Base-by-base conservation (phyloP, 441 rosid species). In the Mallotus japonicus region DNA sequence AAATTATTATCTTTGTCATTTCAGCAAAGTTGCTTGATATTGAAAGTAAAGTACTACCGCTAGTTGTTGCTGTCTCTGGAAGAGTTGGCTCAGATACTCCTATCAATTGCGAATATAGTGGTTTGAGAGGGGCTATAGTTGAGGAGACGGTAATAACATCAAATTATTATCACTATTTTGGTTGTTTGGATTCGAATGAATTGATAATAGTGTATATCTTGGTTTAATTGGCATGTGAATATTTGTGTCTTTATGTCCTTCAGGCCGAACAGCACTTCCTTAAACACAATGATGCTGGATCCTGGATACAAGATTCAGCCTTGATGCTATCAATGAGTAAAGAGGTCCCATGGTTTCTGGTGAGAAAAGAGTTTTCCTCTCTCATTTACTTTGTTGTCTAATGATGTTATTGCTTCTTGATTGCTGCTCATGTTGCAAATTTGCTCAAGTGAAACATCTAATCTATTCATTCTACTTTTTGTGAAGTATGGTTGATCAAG, bases 291-390 rank as follows among this genome's bases (percentile, higher is more conserved):
- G 99, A 92, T 84, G 85, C 97, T 6, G 99, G 99, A 73, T 91
- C 99, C 61, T 95, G 97, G 99, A 93, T 91, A 63, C 97, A 95
- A 81, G 99, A 95, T 83, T 92, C 97, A 51, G 97, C 97, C 6
- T 76, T 95, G 76, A 86, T 92, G 89, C 78, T 92, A 44, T 91
- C 97, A 10, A 88, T 89, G 97, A 87, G 97, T 74, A 92, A 92
- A 72, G 99, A 95, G 85, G 97, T 95, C 77, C 97, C 99, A 46
- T 91, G 99, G 97, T 90, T 87, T 78, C 81, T 95, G 87, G 97
- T 94, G 79, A 85, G 90, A 66, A 53, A 55, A 56, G 37, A 47
- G 51, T 51, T 60, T 44, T 42, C 58, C 32, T 55, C 66, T 68
- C 20, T 37, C 10, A 28, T 62, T n/a, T 6, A 12, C 8, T 10